Percentiles rank a stretch among this genome's conserved stretches.
Evolutionary conservation across 2,329 filamentous ascomycete species (phyloP).

Genomic region (Fusarium nurragi): DNA sequence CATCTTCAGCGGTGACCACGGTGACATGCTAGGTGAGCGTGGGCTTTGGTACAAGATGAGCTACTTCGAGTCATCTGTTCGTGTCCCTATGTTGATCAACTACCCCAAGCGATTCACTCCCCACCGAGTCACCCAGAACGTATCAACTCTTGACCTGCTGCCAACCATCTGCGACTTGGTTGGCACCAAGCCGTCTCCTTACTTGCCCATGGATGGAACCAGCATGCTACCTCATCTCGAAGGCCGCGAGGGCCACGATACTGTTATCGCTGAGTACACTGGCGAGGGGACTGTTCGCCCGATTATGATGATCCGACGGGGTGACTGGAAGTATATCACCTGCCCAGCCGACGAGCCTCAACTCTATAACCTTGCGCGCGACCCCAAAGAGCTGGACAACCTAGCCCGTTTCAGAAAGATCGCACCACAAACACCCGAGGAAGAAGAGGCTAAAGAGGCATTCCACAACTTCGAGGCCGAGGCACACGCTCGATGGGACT

Average conservation of each 20-base stretch:
- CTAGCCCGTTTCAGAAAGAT: constrained; percentile 62
- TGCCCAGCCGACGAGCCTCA: constrained; percentile 86
- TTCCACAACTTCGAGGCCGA: constrained; percentile 77
- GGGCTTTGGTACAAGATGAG: constrained; percentile 98
- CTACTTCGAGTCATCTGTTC: constrained; percentile 91
- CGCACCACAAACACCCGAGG: constrained; percentile 52
- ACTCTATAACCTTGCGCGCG: constrained; percentile 80
- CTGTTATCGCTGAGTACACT: constrained; percentile 94
- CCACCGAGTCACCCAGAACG: constrained; percentile 81
- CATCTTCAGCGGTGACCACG: constrained; percentile 92
- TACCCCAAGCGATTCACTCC: constrained; percentile 79
- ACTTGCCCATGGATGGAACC: constrained; percentile 85
- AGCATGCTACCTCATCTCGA: constrained; percentile 83
- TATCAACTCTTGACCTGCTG: constrained; percentile 89
- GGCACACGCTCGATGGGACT: constrained; percentile 80
- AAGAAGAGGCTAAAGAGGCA: constrained; percentile 58
- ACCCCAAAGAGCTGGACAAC: constrained; percentile 82
- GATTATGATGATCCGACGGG: constrained; percentile 92
- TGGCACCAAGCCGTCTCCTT: constrained; percentile 72
- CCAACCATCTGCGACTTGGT: constrained; percentile 88
- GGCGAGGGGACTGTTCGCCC: constrained; percentile 90
- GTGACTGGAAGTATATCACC: constrained; percentile 89
- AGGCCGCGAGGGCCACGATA: constrained; percentile 74
- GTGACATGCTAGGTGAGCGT: constrained; percentile 94
- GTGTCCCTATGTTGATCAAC: constrained; percentile 87